Evolutionary conservation across 345 rosid species (phyloP), one percentile per base, ranked within the genome.

Genomic region (Citrus reticulata): DNA sequence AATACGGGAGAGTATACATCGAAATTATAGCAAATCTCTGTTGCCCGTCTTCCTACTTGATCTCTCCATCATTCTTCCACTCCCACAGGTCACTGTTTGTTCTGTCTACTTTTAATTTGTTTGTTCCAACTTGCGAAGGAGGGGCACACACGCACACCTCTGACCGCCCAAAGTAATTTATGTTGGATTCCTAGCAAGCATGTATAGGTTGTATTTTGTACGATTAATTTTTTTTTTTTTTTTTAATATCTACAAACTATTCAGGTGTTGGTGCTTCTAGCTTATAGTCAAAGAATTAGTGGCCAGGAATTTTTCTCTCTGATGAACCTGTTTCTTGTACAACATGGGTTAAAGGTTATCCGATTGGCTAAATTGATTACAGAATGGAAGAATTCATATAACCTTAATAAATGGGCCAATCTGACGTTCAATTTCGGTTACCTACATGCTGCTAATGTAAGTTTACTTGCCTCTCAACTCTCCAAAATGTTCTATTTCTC

Each of bases 361-460:
- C 84, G 84, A 25, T 78, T 85, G 10, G 80, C 78, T 60, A 80
- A 80, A 13, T 68, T 78, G 75, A 78, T 77, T 63, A 75, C 71
- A 40, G 79, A 82, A 68, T 84, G 78, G 11, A 72, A 80, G 74
- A 85, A 79, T 61, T 78, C 83, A 66, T 82, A 82, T 74, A 80
- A 82, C 30, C 81, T 80, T 57, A 78, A 81, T 13, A 78, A 62
- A 80, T 85, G 84, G 85, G 88, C 84, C 30, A 81, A 73, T 72
- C 76, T 79, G 67, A 78, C 83, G 3, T 82, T 85, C 61, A 78
- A 80, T 75, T 82, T 82, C 35, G 54, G 76, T 22, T 85, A 74
- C 79, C 74, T 82, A 76, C 80, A 80, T 70, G 88, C 85, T 2
- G 78, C 84, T 78, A 82, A 85, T 75, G 85, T 85, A 80, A 80